Conservation (phyloP, 2,329 filamentous ascomycete genomes). For the Phialophora verrucosa region DNA sequence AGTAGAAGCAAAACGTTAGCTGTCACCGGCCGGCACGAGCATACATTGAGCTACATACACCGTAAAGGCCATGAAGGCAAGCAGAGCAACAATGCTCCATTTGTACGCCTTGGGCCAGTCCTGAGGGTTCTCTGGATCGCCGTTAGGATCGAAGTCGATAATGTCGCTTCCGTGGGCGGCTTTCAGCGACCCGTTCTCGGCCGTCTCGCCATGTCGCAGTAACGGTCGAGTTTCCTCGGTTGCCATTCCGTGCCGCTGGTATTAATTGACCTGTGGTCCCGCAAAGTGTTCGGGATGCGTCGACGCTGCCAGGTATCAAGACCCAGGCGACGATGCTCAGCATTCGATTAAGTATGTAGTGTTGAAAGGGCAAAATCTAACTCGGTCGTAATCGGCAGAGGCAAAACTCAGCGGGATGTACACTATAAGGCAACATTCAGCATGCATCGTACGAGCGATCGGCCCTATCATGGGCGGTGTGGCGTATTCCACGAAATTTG, state of each 20-base stretch:
- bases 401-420: not conserved
- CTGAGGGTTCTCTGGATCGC: conserved; percentile 39
- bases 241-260: not conserved
- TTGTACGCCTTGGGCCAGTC: conserved; percentile 38
- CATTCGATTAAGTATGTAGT: not conserved
- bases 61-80: conserved; percentile 39
- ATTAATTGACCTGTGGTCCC: not conserved
- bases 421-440: not conserved
- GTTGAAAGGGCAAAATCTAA: not conserved
- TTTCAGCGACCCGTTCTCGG: conserved; percentile 1
- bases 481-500: not conserved
- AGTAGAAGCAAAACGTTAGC: conserved; percentile 3
- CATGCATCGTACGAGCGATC: not conserved
- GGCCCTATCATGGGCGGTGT: not conserved
- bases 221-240: conserved; percentile 34
- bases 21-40: not conserved
- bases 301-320: not conserved
- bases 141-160: conserved; percentile 37
- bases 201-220: conserved; percentile 18
- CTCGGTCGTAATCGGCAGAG: not conserved
- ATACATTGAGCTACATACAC: conserved; percentile 24
- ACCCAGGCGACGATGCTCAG: not conserved
- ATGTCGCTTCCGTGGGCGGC: conserved; percentile 21
- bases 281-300: not conserved
- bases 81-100: conserved; percentile 37